These are phyloP conservation scores for Dothideomycetes sp. DNA, from an alignment of 2,329 filamentous ascomycete species.

Conservation along the genomic window DNA sequence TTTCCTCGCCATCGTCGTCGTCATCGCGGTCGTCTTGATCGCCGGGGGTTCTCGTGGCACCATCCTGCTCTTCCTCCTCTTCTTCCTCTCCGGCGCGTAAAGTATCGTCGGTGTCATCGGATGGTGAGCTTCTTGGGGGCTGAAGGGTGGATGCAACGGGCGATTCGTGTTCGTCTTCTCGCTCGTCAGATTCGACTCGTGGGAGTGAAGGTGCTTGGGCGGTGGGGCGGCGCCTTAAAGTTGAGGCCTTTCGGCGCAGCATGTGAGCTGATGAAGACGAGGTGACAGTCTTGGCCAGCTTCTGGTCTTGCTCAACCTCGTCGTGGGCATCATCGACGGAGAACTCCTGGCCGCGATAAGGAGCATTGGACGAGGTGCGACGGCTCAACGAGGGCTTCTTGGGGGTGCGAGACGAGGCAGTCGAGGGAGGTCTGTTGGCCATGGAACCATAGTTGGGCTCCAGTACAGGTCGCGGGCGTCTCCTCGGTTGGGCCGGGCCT, in stretches of 20 bases:
- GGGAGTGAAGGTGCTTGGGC: constrained; percentile 35
- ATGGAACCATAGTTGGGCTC: background rate
- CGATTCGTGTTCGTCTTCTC: constrained; percentile 26
- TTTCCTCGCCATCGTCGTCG: constrained; percentile 36
- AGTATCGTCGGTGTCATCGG: constrained; percentile 30
- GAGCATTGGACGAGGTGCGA: constrained; percentile 61
- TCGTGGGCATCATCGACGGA: constrained; percentile 79
- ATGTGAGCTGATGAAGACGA: constrained; percentile 13
- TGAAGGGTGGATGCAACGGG: background rate
- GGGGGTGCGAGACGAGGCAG: constrained; percentile 26
- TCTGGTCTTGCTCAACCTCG: constrained; percentile 64
- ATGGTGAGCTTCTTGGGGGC: constrained; percentile 1
- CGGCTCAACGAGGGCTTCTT: constrained; percentile 69
- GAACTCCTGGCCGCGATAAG: constrained; percentile 75
- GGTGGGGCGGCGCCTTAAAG: constrained; percentile 37
- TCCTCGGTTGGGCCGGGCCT: no score
- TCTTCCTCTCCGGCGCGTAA: constrained; percentile 25
- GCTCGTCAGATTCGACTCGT: constrained; percentile 38
- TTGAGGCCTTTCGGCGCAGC: constrained; percentile 40
- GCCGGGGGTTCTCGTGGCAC: background rate
- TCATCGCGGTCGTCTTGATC: constrained; percentile 20
- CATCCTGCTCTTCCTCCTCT: constrained; percentile 12
- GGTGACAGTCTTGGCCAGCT: constrained; percentile 25
- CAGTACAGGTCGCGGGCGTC: background rate
- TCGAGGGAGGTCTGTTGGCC: background rate